These are phyloP conservation scores for Anacardium occidentale DNA, from an alignment of 345 rosid genomes.

Conservation along the genomic window DNA sequence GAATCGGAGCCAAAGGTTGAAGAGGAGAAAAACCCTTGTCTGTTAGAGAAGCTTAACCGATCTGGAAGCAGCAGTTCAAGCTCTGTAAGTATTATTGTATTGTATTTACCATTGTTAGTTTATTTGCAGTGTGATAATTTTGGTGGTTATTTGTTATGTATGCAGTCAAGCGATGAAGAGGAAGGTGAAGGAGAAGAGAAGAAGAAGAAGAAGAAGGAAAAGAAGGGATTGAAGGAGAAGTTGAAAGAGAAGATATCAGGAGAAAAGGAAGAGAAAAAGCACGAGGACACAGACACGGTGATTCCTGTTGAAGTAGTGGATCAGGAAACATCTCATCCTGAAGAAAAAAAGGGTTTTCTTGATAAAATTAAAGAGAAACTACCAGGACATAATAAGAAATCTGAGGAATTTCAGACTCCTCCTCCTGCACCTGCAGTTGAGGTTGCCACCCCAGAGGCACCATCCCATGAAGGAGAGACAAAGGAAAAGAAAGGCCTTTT, in stretches of 20 bases:
- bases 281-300: conserved; percentile 39
- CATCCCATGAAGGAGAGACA: conserved; percentile 25
- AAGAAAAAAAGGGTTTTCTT: conserved; percentile 50
- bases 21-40: conserved; percentile 53
- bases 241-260: conserved; percentile 50
- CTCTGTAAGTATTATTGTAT: conserved; percentile 62
- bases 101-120: background rate
- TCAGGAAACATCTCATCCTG: conserved; percentile 18
- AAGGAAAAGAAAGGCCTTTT: conserved; percentile 76
- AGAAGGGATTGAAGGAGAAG: conserved; percentile 58
- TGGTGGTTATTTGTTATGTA: background rate
- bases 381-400: conserved; percentile 19
- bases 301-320: conserved; percentile 34
- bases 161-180: conserved; percentile 85
- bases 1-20: conserved; percentile 32
- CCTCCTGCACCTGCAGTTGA: conserved; percentile 18
- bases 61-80: conserved; percentile 78
- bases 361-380: conserved; percentile 18
- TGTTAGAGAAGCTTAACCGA: conserved; percentile 71
- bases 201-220: conserved; percentile 54
- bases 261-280: conserved; percentile 26
- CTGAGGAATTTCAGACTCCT: conserved; percentile 18
- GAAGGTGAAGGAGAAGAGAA: conserved; percentile 58
- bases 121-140: background rate
- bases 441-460: conserved; percentile 1